Base-by-base conservation (phyloP, 1,139 yeast genomes). In the Candida sp. region DNA sequence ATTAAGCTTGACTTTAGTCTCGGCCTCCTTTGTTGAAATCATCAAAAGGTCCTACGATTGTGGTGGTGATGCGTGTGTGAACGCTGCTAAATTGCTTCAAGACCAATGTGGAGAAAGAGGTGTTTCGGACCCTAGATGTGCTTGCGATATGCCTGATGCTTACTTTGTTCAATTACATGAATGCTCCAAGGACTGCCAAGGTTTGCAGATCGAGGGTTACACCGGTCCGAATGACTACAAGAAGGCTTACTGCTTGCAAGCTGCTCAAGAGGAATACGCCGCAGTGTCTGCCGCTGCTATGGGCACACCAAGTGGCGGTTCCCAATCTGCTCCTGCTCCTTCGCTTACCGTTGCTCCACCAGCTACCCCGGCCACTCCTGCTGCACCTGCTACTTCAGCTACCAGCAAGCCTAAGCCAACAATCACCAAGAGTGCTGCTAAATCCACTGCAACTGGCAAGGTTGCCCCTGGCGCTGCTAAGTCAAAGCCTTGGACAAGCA, bases 201-300 rank as follows among this genome's bases (percentile, higher is more conserved):
- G 44, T 22, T 42, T 42, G 27, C 44, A 42, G 25, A 42, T 42
- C 25, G 44, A 42, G 32, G 44, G 44, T 6, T 42, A 42, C 27
- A 42, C 44, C 11, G 44, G 44, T 23, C 44, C 44, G 11, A 31
- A 42, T n/a, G 44, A 42, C 25, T 42, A 32, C 25, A 42, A 42
- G 31, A 42, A 42, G 5, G 44, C 44, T 22, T 42, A 42, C 32
- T 42, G 44, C 27, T 32, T 25, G n/a, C 44, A 42, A 32, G 44
- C 38, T 31, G 31, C 44, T 5, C 32, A 26, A 26, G 42, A 26
- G 6, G n/a, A 26, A 3, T 26, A 11, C 27, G 17, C 8, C 12
- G 31, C 31, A 25, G 30, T 38, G 6, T 11, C 42, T 11, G 42
- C 42, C 4, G 42, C 42, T n/a, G 42, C 42, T 5, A 9, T 38